Base-by-base conservation (phyloP, 1,284 basidiomycete species). In the Tausonia pullulans region DNA sequence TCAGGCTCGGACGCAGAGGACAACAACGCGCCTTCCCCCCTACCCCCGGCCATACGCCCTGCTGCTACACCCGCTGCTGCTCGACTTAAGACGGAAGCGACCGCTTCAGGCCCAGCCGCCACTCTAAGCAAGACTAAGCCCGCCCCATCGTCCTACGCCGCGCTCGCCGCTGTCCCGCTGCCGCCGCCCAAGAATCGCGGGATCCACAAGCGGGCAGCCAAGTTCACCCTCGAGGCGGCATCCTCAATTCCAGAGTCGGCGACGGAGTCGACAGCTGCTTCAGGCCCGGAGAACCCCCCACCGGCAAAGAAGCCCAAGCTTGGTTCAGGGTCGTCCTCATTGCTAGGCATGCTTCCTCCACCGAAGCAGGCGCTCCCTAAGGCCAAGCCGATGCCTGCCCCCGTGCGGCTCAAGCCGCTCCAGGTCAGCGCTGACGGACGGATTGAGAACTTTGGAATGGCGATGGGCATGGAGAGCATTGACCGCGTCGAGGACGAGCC, bases 271-370 rank as follows among this genome's bases (percentile, higher is more conserved):
- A 16, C 64, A 5, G 27, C 43, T 5, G 44, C 14, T 2, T 9
- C 10, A 13, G 9, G 14, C 13, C 14, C 4, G 14, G 44, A 54
- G 7, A 43, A 11, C 6, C 54, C 45, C n/a, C 65, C 65, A 39
- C 57, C 62, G 5, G 46, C 61, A 45, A 66, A 66, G 54, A 52
- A 51, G 54, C 51, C 65, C 16, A 62, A 53, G 51, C 16, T 44
- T 3, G 49, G 46, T 7, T 49, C 61, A 8, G 55, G 56, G 7
- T 49, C 59, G 13, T 66, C 65, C 16, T 61, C 65, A 11, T 49
- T 66, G 39, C 61, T 66, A 10, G 62, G 61, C 43, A 66, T 66
- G 65, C 65, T 66, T 41, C 65, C 65, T 41, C 51, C 65, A 1
- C 65, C 65, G 11, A 66, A 66, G 51, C 61, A 55, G 48, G 57